phyloP scores from a whole-genome alignment of 2,329 filamentous ascomycete species.

The Hymenotorrendiella dingleyae region DNA sequence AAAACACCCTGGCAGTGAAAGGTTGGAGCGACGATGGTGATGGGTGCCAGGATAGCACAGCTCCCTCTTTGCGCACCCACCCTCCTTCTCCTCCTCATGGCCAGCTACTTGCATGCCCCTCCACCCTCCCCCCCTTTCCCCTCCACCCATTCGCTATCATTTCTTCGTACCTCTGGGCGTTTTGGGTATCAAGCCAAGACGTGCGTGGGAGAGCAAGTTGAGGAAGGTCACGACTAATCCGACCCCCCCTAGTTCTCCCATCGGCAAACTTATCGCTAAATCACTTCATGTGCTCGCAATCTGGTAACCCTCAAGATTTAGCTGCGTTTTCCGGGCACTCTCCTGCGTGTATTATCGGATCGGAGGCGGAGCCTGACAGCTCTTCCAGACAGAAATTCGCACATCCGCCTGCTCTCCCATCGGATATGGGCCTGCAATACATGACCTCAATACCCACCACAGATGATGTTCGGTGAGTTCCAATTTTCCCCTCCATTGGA shows the following conservation, averaged over 20 bases:
- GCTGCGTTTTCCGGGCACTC: slow-evolving; percentile 28
- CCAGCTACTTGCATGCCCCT: too few relatives aligned
- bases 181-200: neutral
- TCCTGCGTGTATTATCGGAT: slow-evolving; percentile 28
- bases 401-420: slow-evolving; percentile 22
- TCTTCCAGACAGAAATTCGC: slow-evolving; percentile 29
- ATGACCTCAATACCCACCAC: slow-evolving; percentile 25
- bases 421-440: slow-evolving; percentile 32
- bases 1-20: too few relatives aligned
- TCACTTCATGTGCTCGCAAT: slow-evolving; percentile 33
- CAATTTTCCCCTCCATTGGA: slow-evolving; percentile 20
- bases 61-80: too few relatives aligned
- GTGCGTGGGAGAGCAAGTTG: neutral
- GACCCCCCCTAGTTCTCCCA: slow-evolving; percentile 21
- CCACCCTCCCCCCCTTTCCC: neutral
- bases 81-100: too few relatives aligned
- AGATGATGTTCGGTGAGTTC: slow-evolving; percentile 33
- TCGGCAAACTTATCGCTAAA: slow-evolving; percentile 22
- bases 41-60: slow-evolving; percentile 4
- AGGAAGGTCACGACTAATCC: slow-evolving; percentile 14
- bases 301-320: slow-evolving; percentile 31
- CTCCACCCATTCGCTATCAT: neutral
- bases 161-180: neutral
- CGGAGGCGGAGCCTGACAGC: slow-evolving; percentile 31
- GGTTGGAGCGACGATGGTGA: too few relatives aligned